phyloP scores from a whole-genome alignment of 768 basidiomycete species.

The Tricholomella constricta region DNA sequence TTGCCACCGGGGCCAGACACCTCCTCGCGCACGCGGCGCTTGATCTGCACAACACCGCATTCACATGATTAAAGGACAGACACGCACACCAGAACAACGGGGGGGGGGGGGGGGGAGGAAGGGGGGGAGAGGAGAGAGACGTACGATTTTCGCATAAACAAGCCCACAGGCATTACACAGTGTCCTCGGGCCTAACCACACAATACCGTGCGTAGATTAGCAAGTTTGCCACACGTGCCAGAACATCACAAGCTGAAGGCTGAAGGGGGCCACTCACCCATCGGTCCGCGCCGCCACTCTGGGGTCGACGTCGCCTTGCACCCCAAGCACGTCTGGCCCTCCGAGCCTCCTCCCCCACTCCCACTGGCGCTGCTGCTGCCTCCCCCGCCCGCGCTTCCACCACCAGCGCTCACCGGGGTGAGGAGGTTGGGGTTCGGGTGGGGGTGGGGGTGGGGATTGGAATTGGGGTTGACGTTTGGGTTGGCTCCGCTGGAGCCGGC shows the following conservation, averaged over 20 bases:
- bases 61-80: too few relatives aligned
- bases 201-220: too few relatives aligned
- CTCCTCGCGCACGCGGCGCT: conserved; percentile 19
- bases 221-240: too few relatives aligned
- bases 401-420: not conserved
- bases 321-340: conserved; percentile 77
- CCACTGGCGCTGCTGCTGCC: too few relatives aligned
- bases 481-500: too few relatives aligned
- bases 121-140: conserved; percentile 26
- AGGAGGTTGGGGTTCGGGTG: too few relatives aligned
- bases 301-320: conserved; percentile 85
- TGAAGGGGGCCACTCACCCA: conserved; percentile 53
- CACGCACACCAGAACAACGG: too few relatives aligned
- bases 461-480: not conserved
- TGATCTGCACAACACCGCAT: conserved; percentile 17
- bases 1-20: not conserved
- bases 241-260: not conserved
- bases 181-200: conserved; percentile 84
- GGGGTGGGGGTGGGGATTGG: too few relatives aligned
- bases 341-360: conserved; percentile 38
- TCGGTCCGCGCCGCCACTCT: conserved; percentile 82
- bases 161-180: conserved; percentile 86
- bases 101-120: not conserved
- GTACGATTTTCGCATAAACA: conserved; percentile 83
- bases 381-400: not conserved